Percentiles rank a stretch among this genome's conserved stretches.
phyloP scores from a whole-genome alignment of 192 early-diverging fungal species.

The Coemansia reversa region DNA sequence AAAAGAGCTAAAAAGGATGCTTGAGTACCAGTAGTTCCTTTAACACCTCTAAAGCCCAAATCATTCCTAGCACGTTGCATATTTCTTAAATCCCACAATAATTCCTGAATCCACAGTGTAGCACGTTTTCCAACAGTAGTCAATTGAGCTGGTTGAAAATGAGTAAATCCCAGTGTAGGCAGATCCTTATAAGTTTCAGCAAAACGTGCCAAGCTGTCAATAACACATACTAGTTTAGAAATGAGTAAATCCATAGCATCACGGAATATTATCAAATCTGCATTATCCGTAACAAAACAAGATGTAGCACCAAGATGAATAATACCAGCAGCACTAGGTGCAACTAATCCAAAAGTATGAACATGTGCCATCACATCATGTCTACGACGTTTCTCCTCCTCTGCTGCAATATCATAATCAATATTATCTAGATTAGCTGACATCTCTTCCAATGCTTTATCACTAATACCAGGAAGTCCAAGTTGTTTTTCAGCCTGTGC shows the following conservation, averaged over 20 bases:
- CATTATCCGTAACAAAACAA: constrained; percentile 99
- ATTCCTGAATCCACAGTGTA: constrained; percentile 94
- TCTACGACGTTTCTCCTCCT: constrained; percentile 88
- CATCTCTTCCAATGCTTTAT: constrained; percentile 88
- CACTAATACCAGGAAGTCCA: constrained; percentile 84
- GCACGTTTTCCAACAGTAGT: constrained; percentile 98
- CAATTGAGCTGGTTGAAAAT: constrained; percentile 98
- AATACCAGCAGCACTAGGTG: constrained; percentile 85
- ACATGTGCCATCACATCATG: constrained; percentile 99
- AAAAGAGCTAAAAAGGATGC: constrained; percentile 96
- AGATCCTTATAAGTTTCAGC: constrained; percentile 76
- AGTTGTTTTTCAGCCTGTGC: constrained; percentile 91
- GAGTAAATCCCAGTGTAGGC: constrained; percentile 97
- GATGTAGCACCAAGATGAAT: constrained; percentile 98
- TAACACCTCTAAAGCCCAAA: constrained; percentile 91
- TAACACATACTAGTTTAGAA: constrained; percentile 81
- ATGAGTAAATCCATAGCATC: constrained; percentile 92
- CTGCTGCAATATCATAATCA: constrained; percentile 85
- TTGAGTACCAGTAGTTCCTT: constrained; percentile 99
- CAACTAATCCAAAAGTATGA: constrained; percentile 86
- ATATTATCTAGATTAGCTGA: constrained; percentile 79
- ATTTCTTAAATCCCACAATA: constrained; percentile 95
- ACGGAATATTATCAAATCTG: constrained; percentile 95
- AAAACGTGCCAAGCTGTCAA: constrained; percentile 78
- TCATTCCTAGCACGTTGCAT: constrained; percentile 84